Evolutionary conservation across 2,329 filamentous ascomycete genomes (phyloP).

Genomic region (Sordariomycetes sp.): DNA sequence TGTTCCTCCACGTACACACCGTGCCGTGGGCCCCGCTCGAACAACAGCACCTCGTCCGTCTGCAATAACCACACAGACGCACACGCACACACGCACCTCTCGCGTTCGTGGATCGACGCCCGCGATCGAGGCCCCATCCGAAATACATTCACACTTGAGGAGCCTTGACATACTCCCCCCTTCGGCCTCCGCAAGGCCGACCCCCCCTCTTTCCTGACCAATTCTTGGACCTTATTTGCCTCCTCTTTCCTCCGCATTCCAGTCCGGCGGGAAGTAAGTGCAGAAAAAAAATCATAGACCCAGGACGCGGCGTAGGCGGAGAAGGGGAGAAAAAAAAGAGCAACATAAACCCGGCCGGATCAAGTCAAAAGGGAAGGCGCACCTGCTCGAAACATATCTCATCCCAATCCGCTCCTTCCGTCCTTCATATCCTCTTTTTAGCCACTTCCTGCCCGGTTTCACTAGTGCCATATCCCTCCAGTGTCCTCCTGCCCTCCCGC

Average conservation of each 20-base stretch:
- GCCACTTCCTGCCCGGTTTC: constrained; percentile 1
- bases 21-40: constrained; percentile 4
- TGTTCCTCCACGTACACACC: constrained; percentile 2
- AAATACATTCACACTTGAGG: not conserved
- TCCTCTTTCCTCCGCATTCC: constrained; percentile 7
- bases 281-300: not conserved
- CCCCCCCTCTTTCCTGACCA: constrained; percentile 7
- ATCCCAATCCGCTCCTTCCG: constrained; percentile 1
- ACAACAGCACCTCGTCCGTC: constrained; percentile 1
- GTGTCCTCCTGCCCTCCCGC: constrained; percentile 3
- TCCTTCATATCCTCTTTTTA: not conserved
- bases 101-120: not conserved
- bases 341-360: not conserved
- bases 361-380: not conserved
- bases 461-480: constrained; percentile 8
- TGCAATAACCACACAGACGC: not conserved
- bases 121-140: not conserved
- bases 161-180: not conserved
- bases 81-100: not conserved
- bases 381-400: not conserved
- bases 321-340: not conserved
- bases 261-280: not conserved
- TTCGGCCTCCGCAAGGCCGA: not conserved
- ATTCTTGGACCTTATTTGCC: constrained; percentile 3
- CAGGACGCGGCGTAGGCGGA: constrained; percentile 4